Evolutionary conservation across 2,329 filamentous ascomycete species (phyloP).

Genomic region (Talaromyces sp.): DNA sequence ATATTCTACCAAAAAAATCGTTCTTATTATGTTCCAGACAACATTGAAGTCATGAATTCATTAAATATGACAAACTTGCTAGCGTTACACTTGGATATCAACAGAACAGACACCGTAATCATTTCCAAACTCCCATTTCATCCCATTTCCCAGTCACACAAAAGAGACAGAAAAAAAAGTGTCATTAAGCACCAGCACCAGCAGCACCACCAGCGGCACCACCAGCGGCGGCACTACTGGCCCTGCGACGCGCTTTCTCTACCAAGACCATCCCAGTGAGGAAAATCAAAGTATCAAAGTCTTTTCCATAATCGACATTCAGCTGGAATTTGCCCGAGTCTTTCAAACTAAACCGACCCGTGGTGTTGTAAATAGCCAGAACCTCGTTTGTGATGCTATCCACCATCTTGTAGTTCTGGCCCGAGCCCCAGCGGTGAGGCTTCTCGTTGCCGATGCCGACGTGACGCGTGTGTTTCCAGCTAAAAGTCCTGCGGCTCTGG

Average conservation of each 20-base stretch:
- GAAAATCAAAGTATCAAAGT: conserved; percentile 6
- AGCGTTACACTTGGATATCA: neutral
- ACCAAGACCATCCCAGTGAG: conserved; percentile 5
- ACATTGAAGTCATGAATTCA: too few species aligned
- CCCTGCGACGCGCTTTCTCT: conserved; percentile 5
- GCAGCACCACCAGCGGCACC: neutral
- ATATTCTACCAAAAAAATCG: too few species aligned
- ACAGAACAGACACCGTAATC: neutral
- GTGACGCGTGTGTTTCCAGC: conserved; percentile 28
- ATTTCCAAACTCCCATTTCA: neutral
- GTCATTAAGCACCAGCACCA: neutral
- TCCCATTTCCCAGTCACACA: too few species aligned
- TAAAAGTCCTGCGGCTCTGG: conserved; percentile 18
- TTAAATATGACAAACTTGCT: neutral
- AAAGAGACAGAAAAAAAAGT: too few species aligned
- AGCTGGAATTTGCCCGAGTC: conserved; percentile 12
- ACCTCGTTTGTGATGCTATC: conserved; percentile 13
- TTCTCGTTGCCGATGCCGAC: conserved; percentile 21
- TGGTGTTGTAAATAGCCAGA: conserved; percentile 12
- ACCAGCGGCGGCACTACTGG: neutral
- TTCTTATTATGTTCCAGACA: neutral
- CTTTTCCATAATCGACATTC: conserved; percentile 12
- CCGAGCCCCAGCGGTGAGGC: conserved; percentile 15
- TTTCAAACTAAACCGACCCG: conserved; percentile 1
- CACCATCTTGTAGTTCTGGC: conserved; percentile 24